Evolutionary conservation across 2,329 filamentous ascomycete species (phyloP), one percentile per base, ranked within the genome.

Genomic region (Colletotrichum aenigma): DNA sequence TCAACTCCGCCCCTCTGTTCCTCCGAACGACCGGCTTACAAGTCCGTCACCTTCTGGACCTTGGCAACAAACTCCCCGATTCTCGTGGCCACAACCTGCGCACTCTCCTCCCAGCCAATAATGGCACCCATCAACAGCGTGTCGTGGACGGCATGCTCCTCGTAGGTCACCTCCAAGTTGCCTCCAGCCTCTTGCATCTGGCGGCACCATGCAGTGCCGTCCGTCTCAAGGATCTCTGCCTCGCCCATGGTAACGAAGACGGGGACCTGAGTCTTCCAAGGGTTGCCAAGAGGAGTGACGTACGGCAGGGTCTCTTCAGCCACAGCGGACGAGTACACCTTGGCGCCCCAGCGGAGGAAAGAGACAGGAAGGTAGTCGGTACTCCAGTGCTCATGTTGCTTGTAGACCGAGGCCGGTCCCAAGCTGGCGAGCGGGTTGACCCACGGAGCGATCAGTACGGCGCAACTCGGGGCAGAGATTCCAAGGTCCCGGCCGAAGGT

Each of bases 321-420:
- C 10, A 72, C 64, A 12, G 55, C 70, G 26, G 64, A 56, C 6
- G 70, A 61, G 28, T 72, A 72, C 55, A 68, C 55, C 36, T 26
- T 72, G 15, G 70, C 70, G 12, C 70, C 70, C 70, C 70, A 72
- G 2, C 70, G 70, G 4, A 72, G 64, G 70, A 72, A 72, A 7
- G 70, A 72, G 0, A 72, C 70, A 12, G 70, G 64, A 1, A 72
- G 8, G 64, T 72, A 72, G 70, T 72, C 70, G 55, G 70, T 72
- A 34, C 26, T 68, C 70, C 70, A 72, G 62, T 72, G 64, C 34
- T 72, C 55, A 12, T 72, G 70, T 2, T 67, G 64, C 52, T 61
- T 36, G 24, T 72, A 72, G 16, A 72, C 70, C 32, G 64, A 72
- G 28, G 68, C 62, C n/a, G 64, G 64, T 4, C 70, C 70, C 7